Base-by-base conservation (phyloP, 768 basidiomycete species). In the Kwoniella dejecticola region DNA sequence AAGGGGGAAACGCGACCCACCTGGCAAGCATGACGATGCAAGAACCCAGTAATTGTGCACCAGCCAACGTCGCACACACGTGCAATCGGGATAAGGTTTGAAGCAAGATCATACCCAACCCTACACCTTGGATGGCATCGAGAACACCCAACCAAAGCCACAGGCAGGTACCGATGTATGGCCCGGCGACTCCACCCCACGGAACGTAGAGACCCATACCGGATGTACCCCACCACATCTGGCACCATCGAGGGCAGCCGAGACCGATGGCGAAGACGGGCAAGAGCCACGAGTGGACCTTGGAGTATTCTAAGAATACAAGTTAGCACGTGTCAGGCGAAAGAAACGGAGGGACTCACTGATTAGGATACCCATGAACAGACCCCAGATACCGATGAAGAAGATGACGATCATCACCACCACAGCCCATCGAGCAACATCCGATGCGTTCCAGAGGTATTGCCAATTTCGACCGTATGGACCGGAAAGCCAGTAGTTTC, bases 111-210 rank as follows among this genome's bases (percentile, higher is more conserved):
- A 70, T 56, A 36, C 49, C 60, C 47, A 96, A 82, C 27, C 93
- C 93, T 41, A 95, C 93, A 79, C 93, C 93, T 77, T 96, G 93
- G 36, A 96, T 83, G 31, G 93, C 91, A 76, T 93, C 93, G 42
- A 96, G 82, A 45, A 96, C 93, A 71, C 93, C 93, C 10, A 96
- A 84, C 93, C 93, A 96, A 42, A 96, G 82, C 93, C 93, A 96
- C 30, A 96, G 81, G 26, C 88, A 89, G 27, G 91, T 84, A 42
- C 91, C 91, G 45, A 95, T 85, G 76, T 94, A 96, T 23, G 92
- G 90, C 17, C 93, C 93, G 3, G 83, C 86, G 11, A 74, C 75
- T 11, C 93, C 91, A 2, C 89, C 93, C 93, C 93, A 96, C 4
- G 93, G 91, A 60, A 96, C 88, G 76, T 95, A 96, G 15, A 93